These are phyloP conservation scores for Hymenochaete sp. DNA, from an alignment of 1,284 basidiomycete species.

Conservation along the genomic window DNA sequence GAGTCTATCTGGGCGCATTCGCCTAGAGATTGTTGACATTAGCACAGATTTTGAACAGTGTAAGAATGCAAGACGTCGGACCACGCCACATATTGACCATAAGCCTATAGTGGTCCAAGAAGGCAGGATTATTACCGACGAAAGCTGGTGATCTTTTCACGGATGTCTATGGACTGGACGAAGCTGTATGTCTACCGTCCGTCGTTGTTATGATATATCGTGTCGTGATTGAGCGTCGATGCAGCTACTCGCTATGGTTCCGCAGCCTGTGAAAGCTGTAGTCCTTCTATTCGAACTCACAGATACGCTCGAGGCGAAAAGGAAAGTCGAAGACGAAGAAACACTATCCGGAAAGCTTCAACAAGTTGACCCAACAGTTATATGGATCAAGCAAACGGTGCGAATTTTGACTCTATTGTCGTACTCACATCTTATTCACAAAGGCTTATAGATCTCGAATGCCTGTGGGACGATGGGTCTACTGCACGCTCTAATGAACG, in stretches of 20 bases:
- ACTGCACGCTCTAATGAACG: constrained; percentile 72
- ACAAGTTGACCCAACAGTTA: constrained; percentile 48
- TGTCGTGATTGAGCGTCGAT: neutral
- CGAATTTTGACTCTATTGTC: neutral
- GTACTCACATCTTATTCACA: constrained; percentile 15
- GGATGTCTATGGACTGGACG: constrained; percentile 78
- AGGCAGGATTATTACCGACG: constrained; percentile 61
- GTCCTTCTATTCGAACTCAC: constrained; percentile 75
- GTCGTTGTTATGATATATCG: neutral
- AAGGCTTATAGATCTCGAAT: constrained; percentile 59
- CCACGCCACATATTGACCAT: constrained; percentile 3
- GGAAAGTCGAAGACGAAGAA: constrained; percentile 48
- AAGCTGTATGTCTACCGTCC: constrained; percentile 38
- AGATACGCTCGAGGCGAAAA: constrained; percentile 39
- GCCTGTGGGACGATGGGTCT: constrained; percentile 88
- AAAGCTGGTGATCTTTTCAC: constrained; percentile 53
- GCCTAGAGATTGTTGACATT: constrained; percentile 7
- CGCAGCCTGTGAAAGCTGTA: constrained; percentile 70
- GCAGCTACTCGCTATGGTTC: constrained; percentile 61
- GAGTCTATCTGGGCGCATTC: constrained; percentile 16
- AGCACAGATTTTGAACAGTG: constrained; percentile 21
- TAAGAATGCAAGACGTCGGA: constrained; percentile 9
- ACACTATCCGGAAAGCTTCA: constrained; percentile 42
- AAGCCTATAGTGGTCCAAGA: constrained; percentile 60
- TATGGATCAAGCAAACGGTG: constrained; percentile 75